phyloP scores from a whole-genome alignment of 495 filamentous ascomycete species.

The Hypoxylon fragiforme region DNA sequence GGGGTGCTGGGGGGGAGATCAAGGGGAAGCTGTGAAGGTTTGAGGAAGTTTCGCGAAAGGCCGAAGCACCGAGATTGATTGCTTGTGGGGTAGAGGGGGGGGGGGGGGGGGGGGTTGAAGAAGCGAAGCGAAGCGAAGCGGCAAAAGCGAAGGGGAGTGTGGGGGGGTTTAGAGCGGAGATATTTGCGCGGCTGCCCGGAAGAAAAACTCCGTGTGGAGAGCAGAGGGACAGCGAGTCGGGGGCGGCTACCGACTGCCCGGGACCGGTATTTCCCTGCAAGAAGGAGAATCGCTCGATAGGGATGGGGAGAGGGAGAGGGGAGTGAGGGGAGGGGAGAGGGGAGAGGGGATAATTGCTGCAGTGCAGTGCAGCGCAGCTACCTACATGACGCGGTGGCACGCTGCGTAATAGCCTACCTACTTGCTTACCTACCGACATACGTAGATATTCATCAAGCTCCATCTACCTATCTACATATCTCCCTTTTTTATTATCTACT shows the following conservation, averaged over 20 bases:
- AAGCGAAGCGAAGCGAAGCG: neutral
- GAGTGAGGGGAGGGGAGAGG: no score
- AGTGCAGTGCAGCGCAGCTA: no score
- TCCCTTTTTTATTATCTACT: no score
- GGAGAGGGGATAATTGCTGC: no score
- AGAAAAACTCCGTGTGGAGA: neutral
- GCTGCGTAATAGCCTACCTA: neutral
- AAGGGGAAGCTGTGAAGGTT: slow-evolving; percentile 49
- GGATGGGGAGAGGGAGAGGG: no score
- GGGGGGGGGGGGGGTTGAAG: neutral
- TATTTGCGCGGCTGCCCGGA: neutral
- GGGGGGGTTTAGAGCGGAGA: no score
- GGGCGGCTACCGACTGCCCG: neutral
- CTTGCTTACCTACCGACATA: neutral
- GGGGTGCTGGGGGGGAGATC: slow-evolving; percentile 1
- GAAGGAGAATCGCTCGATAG: no score
- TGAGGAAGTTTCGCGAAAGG: neutral
- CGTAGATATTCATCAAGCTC: neutral
- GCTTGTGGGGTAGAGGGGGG: neutral
- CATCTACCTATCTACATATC: no score
- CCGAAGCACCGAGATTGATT: no score
- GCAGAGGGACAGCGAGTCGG: neutral
- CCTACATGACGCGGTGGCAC: neutral
- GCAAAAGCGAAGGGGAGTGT: neutral
- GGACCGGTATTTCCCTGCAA: neutral